A percentile compares a stretch with the other conserved stretches of the same genome.
Conservation (phyloP, 2,329 filamentous ascomycete species). For the Ophiocordyceps unilateralis region DNA sequence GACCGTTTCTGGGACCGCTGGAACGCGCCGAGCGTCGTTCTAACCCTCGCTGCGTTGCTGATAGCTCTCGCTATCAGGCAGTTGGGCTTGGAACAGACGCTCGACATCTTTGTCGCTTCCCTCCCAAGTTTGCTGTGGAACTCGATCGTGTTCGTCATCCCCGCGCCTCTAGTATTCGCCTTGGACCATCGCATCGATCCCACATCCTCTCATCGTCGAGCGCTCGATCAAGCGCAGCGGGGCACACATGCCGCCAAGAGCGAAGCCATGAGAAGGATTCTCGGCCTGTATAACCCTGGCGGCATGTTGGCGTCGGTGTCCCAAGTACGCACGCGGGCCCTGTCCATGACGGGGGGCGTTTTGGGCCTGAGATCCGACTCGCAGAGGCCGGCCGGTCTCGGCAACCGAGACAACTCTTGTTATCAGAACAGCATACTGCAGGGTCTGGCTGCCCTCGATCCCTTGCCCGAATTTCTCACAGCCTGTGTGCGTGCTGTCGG, state of each 20-base stretch:
- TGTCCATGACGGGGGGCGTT: constrained; percentile 31
- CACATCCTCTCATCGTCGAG: constrained; percentile 19
- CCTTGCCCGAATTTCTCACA: constrained; percentile 49
- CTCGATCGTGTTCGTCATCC: constrained; percentile 36
- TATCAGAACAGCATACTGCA: constrained; percentile 96
- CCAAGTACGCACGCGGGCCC: constrained; percentile 36
- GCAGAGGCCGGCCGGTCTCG: constrained; percentile 48
- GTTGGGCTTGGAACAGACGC: constrained; percentile 14
- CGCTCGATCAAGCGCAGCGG: constrained; percentile 19
- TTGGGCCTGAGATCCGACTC: constrained; percentile 20
- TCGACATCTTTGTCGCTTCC: constrained; percentile 11
- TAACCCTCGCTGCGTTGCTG: constrained; percentile 16
- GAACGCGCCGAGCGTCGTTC: constrained; percentile 16
- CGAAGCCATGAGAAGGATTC: constrained; percentile 43
- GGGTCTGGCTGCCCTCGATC: constrained; percentile 57
- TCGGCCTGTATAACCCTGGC: constrained; percentile 37
- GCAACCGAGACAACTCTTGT: constrained; percentile 89
- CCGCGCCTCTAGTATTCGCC: constrained; percentile 37
- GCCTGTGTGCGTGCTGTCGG: constrained; percentile 18
- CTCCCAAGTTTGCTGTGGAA: constrained; percentile 39
- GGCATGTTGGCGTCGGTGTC: constrained; percentile 40
- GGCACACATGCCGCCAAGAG: constrained; percentile 42
- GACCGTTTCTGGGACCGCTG: constrained; percentile 14
- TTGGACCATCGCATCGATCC: constrained; percentile 37
- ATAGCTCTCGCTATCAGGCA: constrained; percentile 17